Evolutionary conservation across 2,329 filamentous ascomycete species (phyloP), one percentile per base, ranked within the genome.

Genomic region (Rhinocladiella similis): DNA sequence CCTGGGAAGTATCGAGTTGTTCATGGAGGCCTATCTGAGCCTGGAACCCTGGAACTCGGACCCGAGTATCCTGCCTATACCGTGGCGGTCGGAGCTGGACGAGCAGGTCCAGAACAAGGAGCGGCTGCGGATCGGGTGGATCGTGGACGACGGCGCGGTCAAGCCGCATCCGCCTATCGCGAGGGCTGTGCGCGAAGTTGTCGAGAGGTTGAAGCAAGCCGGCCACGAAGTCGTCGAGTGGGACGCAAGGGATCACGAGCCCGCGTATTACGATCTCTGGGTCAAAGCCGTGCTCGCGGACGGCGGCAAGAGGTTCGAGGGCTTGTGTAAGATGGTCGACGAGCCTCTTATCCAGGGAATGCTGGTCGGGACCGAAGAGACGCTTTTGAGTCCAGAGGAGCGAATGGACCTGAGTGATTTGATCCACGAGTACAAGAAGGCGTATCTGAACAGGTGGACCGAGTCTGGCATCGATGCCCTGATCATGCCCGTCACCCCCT

Each of bases 11-110:
- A 62, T 76, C 38, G 70, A 71, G 41, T 50, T 77, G 0, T 77
- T 78, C 55, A 72, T 74, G 51, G 73, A 74, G 46, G 68, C 71
- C 0, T 57, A 77, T 25, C 60, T 75, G 41, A 65, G 64, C 48
- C 68, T 73, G 1, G 70, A 78, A 54, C 81, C 81, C 0, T 85
- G 82, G 81, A 67, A 71, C 1, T 64, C 72, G n/a, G 82, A 85
- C 50, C 80, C 81, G 0, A 76, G 76, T 25, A 75, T 81, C 39
- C 62, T 83, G 1, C 80, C 80, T 0, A 76, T 83, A 3, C 79
- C 78, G 0, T 85, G 84, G 84, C 75, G 79, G 14, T 83, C 5
- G 77, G 80, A 0, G 75, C 77, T 80, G 0, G 84, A 81, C 80
- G 60, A 69, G 3, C 66, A 72, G 0, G 69, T 45, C 18, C 42